phyloP scores from a whole-genome alignment of 768 basidiomycete genomes.

The Russula sp. region DNA sequence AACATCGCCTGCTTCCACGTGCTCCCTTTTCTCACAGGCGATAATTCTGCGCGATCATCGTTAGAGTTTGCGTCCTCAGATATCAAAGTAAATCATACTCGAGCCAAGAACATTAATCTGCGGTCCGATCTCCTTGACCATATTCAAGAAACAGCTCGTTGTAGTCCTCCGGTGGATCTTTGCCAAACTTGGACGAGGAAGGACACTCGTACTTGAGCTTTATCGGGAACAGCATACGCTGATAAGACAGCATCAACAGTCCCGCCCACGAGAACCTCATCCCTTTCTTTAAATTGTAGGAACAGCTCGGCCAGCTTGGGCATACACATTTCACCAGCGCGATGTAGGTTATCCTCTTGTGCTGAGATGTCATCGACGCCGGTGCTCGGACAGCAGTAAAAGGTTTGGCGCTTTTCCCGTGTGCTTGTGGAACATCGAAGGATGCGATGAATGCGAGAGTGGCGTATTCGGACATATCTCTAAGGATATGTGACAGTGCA shows the following conservation, averaged over 20 bases:
- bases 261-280: slow-evolving; percentile 65
- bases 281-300: slow-evolving; percentile 56
- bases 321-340: slow-evolving; percentile 88
- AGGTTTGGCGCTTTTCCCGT: slow-evolving; percentile 22
- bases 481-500: slow-evolving; percentile 64
- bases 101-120: slow-evolving; percentile 51
- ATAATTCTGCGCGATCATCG: slow-evolving; percentile 56
- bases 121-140: slow-evolving; percentile 48
- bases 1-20: slow-evolving; percentile 72
- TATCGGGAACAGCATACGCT: slow-evolving; percentile 63
- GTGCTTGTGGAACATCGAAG: slow-evolving; percentile 50
- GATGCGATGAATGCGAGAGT: slow-evolving; percentile 86
- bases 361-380: slow-evolving; percentile 40
- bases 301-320: slow-evolving; percentile 53
- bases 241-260: slow-evolving; percentile 79
- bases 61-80: not conserved
- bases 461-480: slow-evolving; percentile 84
- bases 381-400: slow-evolving; percentile 30
- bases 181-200: slow-evolving; percentile 79
- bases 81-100: slow-evolving; percentile 38
- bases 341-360: slow-evolving; percentile 80
- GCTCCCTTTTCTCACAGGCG: slow-evolving; percentile 64
- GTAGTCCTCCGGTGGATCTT: slow-evolving; percentile 79
- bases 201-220: slow-evolving; percentile 88
- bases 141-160: slow-evolving; percentile 43